Percentiles rank a stretch among this genome's conserved stretches.
phyloP scores from a whole-genome alignment of 768 basidiomycete genomes.

The Holtermannia corniformis region DNA sequence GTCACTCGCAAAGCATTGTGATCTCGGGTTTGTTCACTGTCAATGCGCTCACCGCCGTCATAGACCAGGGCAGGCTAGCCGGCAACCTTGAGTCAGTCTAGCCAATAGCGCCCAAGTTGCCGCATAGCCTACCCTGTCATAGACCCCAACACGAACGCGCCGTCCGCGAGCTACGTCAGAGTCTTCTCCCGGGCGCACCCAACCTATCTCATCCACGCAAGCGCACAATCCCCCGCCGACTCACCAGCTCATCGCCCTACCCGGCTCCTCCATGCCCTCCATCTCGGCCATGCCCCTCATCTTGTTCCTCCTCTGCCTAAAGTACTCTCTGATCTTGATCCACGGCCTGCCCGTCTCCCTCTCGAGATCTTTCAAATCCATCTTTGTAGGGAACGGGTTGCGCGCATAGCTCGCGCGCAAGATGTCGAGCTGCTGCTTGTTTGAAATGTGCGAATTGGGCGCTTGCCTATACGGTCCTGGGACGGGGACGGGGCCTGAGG shows the following conservation, averaged over 20 bases:
- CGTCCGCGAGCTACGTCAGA: no score
- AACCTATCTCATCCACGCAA: no score
- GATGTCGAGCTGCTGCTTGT: slow-evolving; percentile 21
- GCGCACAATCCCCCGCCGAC: no score
- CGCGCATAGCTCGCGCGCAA: slow-evolving; percentile 22
- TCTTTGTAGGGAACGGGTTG: slow-evolving; percentile 29
- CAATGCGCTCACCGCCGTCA: no score
- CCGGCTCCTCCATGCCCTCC: slow-evolving; percentile 30
- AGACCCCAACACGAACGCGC: no score
- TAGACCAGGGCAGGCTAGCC: no score
- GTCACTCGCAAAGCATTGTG: no score
- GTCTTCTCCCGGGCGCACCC: no score
- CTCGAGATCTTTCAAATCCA: slow-evolving; percentile 20
- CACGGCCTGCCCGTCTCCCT: slow-evolving; percentile 26
- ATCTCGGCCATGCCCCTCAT: slow-evolving; percentile 26
- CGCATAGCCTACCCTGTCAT: no score
- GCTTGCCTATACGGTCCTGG: not conserved
- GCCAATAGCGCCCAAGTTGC: no score
- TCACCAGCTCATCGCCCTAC: slow-evolving; percentile 30
- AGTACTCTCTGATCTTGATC: slow-evolving; percentile 33
- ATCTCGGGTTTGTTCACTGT: no score
- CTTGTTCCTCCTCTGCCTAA: slow-evolving; percentile 34
- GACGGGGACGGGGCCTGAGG: not conserved
- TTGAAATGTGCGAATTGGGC: not conserved
- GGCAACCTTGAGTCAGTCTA: no score